A percentile compares a stretch with the other conserved stretches of the same genome.
Conservation (phyloP, 2,329 filamentous ascomycete species). For the Alternaria sp. region DNA sequence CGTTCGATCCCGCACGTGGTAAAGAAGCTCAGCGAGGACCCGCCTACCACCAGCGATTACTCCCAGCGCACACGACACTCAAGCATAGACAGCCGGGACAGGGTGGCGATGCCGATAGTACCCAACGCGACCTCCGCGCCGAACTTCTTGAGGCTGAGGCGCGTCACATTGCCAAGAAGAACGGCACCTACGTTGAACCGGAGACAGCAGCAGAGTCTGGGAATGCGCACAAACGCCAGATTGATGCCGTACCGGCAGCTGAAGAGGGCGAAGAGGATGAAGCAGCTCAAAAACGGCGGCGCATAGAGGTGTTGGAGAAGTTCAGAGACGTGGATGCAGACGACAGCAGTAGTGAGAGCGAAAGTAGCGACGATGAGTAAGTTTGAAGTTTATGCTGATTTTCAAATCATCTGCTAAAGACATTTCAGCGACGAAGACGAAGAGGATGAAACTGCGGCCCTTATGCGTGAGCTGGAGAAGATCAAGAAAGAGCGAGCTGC, state of each 20-base stretch:
- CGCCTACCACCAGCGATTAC: conserved; percentile 93
- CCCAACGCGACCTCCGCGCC: conserved; percentile 80
- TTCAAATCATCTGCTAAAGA: conserved; percentile 23
- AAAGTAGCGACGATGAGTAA: conserved; percentile 65
- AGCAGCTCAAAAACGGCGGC: conserved; percentile 79
- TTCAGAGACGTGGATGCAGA: conserved; percentile 87
- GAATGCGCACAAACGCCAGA: conserved; percentile 69
- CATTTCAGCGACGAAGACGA: conserved; percentile 61
- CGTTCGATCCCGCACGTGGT: conserved; percentile 93
- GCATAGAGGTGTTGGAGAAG: conserved; percentile 78
- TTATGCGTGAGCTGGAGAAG: conserved; percentile 92
- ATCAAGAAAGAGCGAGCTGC: conserved; percentile 87
- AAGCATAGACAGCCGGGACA: conserved; percentile 86
- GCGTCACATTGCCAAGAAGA: conserved; percentile 85
- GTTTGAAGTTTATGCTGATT: conserved; percentile 16
- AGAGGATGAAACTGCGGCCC: conserved; percentile 81
- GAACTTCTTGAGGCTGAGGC: conserved; percentile 91
- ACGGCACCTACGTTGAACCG: conserved; percentile 65
- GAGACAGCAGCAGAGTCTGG: conserved; percentile 52
- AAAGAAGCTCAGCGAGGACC: conserved; percentile 94
- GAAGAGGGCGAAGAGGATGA: conserved; percentile 67
- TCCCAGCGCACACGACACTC: conserved; percentile 91
- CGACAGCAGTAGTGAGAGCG: conserved; percentile 65
- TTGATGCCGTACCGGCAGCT: conserved; percentile 61
- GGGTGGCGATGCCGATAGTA: conserved; percentile 77